Evolutionary conservation across 306 rosid genomes (phyloP), one percentile per base, ranked within the genome.

Genomic region (Ziziphus jujuba): DNA sequence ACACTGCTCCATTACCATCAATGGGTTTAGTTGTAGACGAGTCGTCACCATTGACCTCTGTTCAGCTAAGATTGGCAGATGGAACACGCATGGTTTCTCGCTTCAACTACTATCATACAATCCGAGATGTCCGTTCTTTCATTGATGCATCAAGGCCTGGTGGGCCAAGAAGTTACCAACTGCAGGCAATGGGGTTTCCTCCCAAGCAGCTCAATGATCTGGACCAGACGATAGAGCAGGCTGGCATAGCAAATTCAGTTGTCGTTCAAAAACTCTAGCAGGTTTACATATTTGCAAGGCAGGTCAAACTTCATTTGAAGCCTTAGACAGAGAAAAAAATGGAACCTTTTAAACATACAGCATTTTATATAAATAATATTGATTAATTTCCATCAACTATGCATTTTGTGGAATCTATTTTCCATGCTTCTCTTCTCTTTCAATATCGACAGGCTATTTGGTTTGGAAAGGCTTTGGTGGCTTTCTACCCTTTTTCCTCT

Each of bases 131-230:
- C 34, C 90, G 85, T 40, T 88, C 79, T 35, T 90, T 93, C 71
- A 90, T 93, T 33, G 95, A 90, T 79, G 95, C 97, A 45, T 93
- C 95, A 9, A 90, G 99, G 79, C 91, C 96, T 1, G 81, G 84
- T 28, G 97, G 96, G 20, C 76, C 40, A 10, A 80, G 83, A 78
- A 88, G 68, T 72, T 93, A 93, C 80, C 95, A 80, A 47, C 84
- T 93, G 61, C 99, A 86, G 85, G 80, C 84, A 43, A 88, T 93
- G 96, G 96, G 96, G n/a, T 93, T 93, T 66, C 99, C 99, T 80
- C 99, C 99, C 61, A 90, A 87, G 73, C 88, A 83, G 76, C 92
- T 93, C n/a, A 28, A 81, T 33, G 96, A 88, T 66, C 72, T 80
- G 79, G 96, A 90, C 75, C 97, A 87, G 84, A 85, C 96, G 9